Conservation (phyloP, 495 filamentous ascomycete genomes). For the Aspergillus hancockii region DNA sequence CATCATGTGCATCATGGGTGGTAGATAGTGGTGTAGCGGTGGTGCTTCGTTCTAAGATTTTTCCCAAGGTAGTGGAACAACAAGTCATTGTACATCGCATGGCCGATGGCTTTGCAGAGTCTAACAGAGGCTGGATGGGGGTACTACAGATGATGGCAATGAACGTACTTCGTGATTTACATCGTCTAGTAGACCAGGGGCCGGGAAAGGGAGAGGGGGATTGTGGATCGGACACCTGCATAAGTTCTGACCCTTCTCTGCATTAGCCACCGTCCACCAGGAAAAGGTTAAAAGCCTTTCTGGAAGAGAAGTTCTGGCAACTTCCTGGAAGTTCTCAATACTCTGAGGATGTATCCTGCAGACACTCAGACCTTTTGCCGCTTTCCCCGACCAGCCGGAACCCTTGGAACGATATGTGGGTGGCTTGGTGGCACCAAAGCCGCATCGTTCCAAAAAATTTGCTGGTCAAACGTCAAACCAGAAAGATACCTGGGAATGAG, state of each 20-base stretch:
- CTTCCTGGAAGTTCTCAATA: constrained; percentile 11
- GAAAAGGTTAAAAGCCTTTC: constrained; percentile 13
- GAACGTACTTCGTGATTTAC: constrained; percentile 14
- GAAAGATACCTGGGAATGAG: constrained; percentile 6
- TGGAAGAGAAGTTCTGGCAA: constrained; percentile 16
- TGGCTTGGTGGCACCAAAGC: constrained; percentile 19
- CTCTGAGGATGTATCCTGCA: constrained; percentile 24
- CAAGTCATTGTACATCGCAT: constrained; percentile 16
- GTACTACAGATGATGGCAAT: constrained; percentile 23
- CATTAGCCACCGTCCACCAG: constrained; percentile 16
- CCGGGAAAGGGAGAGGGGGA: constrained; percentile 9
- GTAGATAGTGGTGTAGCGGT: background rate
- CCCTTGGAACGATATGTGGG: constrained; percentile 20
- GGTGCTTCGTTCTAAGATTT: constrained; percentile 20
- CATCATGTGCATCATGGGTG: constrained; percentile 18
- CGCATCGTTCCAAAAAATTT: constrained; percentile 9
- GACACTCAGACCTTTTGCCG: constrained; percentile 20
- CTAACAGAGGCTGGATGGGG: constrained; percentile 23
- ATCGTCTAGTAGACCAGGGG: constrained; percentile 18
- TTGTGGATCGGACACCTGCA: constrained; percentile 22
- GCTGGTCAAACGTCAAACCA: constrained; percentile 5
- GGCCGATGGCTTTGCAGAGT: constrained; percentile 16
- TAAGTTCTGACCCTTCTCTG: constrained; percentile 17
- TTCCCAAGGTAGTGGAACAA: constrained; percentile 18
- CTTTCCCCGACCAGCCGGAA: constrained; percentile 30